Conservation (phyloP, 768 basidiomycete genomes). For the Tulasnella sp. region DNA sequence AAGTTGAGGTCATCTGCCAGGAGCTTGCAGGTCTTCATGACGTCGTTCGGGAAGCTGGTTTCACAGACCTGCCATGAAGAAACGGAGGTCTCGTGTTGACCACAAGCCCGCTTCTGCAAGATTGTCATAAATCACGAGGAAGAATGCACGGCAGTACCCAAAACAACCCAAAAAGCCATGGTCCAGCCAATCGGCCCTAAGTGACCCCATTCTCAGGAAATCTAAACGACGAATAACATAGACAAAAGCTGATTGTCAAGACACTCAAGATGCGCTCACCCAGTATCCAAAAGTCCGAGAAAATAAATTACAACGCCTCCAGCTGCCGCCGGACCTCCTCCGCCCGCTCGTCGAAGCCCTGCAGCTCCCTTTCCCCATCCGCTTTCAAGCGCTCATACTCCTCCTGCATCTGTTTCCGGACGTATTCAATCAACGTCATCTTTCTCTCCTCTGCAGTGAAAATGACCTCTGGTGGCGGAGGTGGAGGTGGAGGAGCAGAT, state of each 20-base stretch:
- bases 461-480: not conserved
- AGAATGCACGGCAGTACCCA: not conserved
- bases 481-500: not conserved
- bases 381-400: not conserved
- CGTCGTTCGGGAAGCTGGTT: too few species aligned
- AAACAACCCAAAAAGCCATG: not conserved
- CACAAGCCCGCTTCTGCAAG: too few species aligned
- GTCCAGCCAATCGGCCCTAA: not conserved
- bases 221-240: not conserved
- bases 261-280: not conserved
- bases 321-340: not conserved
- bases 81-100: too few species aligned
- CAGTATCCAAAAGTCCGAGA: not conserved
- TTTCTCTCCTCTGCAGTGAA: slow-evolving; percentile 2
- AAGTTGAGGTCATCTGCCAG: too few species aligned
- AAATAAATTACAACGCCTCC: not conserved
- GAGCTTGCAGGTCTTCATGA: too few species aligned
- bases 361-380: slow-evolving; percentile 3
- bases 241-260: not conserved
- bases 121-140: not conserved
- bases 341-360: not conserved
- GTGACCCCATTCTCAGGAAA: not conserved
- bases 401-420: not conserved
- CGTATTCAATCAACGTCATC: slow-evolving; percentile 1
- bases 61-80: too few species aligned